Evolutionary conservation across 108 stramenopile species (phyloP), one percentile per base, ranked within the genome.

Genomic region (Parietichytrium sp.): DNA sequence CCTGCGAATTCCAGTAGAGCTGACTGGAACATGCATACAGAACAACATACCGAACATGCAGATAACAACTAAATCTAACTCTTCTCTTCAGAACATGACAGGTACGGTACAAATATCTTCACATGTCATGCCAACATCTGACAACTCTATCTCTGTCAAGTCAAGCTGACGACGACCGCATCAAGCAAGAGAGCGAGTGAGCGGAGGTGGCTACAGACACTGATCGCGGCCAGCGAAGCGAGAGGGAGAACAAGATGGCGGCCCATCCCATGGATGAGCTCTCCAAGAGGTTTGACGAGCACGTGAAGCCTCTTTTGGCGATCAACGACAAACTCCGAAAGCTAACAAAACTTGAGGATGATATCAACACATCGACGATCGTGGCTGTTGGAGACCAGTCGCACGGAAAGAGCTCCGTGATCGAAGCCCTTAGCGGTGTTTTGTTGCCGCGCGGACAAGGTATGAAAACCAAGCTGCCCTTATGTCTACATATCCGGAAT

Each of bases 351-450:
- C 10, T 6, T 15, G 54, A 54, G 27, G 54, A 54, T 54, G 54
- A 54, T 26, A 54, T 54, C 15, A 6, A 54, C 26, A 15, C 15
- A 8, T 6, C 54, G 7, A 54, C 54, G 7, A 54, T 54, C 54
- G 54, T 54, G 7, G 54, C 15, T 6, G 54, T 15, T 15, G 54
- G 54, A n/a, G 54, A 54, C 54, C 54, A 54, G 26, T 12, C 10
- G 10, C 54, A 54, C 54, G 54, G 54, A 27, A 54, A 54, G 27
- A 12, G 10, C 10, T 54, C 54, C 15, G 10, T 54, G 26, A 15
- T 54, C 54, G 54, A 54, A 15, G 54, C 54, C 23, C 54, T 54
- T 26, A 54, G 54, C 26, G 54, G 54, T 15, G 54, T 54, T 8
- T 12, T 54, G 54, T 15, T 54, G 54, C 54, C 54, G 10, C 54